Evolutionary conservation across 108 stramenopile genomes (phyloP), one percentile per base, ranked within the genome.

Genomic region (Schizochytrium sp.): DNA sequence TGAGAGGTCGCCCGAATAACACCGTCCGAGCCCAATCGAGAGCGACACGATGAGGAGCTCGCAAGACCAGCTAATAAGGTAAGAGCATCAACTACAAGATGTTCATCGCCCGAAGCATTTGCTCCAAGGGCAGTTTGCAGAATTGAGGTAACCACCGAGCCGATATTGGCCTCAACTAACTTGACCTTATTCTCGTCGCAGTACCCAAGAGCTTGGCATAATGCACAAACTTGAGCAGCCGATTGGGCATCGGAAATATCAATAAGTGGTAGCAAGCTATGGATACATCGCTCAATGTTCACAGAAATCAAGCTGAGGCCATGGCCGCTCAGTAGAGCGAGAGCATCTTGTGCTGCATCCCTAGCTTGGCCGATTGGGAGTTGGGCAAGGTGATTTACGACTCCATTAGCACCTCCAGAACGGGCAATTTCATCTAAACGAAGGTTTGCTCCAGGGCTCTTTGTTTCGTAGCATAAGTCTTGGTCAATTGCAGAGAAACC

Each of bases 161-260:
- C 64, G 15, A 69, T 10, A 15, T 69, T 69, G 12, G 64, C 7
- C 64, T 69, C 64, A 5, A 69, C 64, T 2, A 69, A 44, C 28
- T 44, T 69, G 64, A 7, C 44, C 44, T 69, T 69, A 44, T 69
- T 69, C 64, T 69, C 64, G 64, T 69, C 64, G 64, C 64, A 69
- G 44, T 69, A 69, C 2, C 64, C 64, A 44, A 69, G 7, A 38
- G 64, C 64, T 44, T 69, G 64, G 10, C 42, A 38, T 38, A 69
- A 44, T 38, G 64, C 64, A 38, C 64, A 69, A 15, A 69, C 42
- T 44, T 69, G 64, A 38, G 64, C 15, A 15, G 64, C 64, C 8
- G 28, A 44, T 12, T 0, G 64, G 44, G 64, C 12, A 44, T 69
- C 64, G 1, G 42, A 8, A 3, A 69, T 38, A 15, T 69, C 64